phyloP scores from a whole-genome alignment of 1,139 yeast genomes.

The Blastobotrys serpentis region DNA sequence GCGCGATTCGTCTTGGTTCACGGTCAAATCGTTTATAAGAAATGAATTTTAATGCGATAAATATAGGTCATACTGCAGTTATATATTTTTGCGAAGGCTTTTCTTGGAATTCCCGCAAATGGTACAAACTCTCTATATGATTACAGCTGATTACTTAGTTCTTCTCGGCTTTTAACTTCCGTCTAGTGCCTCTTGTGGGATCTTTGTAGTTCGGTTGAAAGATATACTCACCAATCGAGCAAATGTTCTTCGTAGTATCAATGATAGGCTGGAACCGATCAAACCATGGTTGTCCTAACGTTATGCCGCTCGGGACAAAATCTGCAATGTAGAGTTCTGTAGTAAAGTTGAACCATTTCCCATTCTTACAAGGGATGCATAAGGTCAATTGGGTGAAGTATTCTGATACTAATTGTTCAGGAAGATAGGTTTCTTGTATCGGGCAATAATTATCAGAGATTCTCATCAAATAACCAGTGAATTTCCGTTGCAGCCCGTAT shows the following conservation, averaged over 20 bases:
- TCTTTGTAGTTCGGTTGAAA: conserved; percentile 13
- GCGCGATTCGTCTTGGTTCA: conserved; percentile 25
- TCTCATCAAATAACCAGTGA: conserved; percentile 4
- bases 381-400: conserved; percentile 9
- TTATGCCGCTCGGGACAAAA: conserved; percentile 13
- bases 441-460: conserved; percentile 10
- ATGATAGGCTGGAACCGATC: conserved; percentile 9
- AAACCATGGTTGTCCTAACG: conserved; percentile 15
- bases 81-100: no score
- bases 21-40: conserved; percentile 27
- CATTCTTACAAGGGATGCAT: conserved; percentile 13
- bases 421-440: not conserved
- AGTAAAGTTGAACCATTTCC: conserved; percentile 13
- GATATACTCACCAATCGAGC: not conserved
- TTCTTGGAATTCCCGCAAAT: no score
- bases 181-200: conserved; percentile 6
- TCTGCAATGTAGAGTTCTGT: conserved; percentile 3
- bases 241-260: conserved; percentile 3
- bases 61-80: no score
- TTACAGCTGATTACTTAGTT: not conserved
- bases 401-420: conserved; percentile 6
- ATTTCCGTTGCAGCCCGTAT: not conserved
- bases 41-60: conserved; percentile 13
- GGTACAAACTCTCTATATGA: no score
- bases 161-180: not conserved